These are phyloP conservation scores for Choanephora cucurbitarum DNA, from an alignment of 371 early-diverging fungal genomes.

Conservation along the genomic window DNA sequence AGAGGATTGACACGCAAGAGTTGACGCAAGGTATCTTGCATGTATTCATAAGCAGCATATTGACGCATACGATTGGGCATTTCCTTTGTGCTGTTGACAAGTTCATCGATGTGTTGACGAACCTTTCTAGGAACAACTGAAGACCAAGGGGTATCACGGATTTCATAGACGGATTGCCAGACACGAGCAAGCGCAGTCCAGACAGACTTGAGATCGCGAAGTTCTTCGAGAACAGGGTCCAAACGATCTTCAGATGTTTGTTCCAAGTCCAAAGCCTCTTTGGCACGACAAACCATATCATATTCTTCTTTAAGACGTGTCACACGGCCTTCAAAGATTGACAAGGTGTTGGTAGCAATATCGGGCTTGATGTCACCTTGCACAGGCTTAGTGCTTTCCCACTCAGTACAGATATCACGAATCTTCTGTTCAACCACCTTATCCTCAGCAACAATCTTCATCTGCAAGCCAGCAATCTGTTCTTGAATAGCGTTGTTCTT, in stretches of 20 bases:
- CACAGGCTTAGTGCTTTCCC: constrained; percentile 94
- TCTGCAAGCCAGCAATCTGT: constrained; percentile 88
- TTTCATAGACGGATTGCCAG: constrained; percentile 83
- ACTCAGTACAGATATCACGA: constrained; percentile 83
- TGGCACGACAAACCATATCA: constrained; percentile 89
- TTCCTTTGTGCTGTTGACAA: constrained; percentile 81
- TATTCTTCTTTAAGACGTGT: constrained; percentile 85
- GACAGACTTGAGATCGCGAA: constrained; percentile 91
- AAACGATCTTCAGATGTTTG: constrained; percentile 70
- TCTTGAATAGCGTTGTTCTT: constrained; percentile 94
- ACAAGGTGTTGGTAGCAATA: constrained; percentile 81
- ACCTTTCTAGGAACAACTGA: constrained; percentile 90
- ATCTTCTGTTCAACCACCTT: constrained; percentile 85
- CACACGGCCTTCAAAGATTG: constrained; percentile 86
- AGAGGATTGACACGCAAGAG: constrained; percentile 83
- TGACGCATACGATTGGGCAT: constrained; percentile 95
- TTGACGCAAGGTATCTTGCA: constrained; percentile 81
- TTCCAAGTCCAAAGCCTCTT: constrained; percentile 90
- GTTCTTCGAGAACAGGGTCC: constrained; percentile 90
- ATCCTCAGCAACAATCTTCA: constrained; percentile 92
- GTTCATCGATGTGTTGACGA: constrained; percentile 83
- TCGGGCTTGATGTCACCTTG: constrained; percentile 93
- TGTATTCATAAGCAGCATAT: constrained; percentile 96
- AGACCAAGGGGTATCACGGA: constrained; percentile 90
- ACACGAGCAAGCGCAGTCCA: constrained; percentile 87